Base-by-base conservation (phyloP, 2,329 filamentous ascomycete species). In the Pseudogymnoascus sp. region DNA sequence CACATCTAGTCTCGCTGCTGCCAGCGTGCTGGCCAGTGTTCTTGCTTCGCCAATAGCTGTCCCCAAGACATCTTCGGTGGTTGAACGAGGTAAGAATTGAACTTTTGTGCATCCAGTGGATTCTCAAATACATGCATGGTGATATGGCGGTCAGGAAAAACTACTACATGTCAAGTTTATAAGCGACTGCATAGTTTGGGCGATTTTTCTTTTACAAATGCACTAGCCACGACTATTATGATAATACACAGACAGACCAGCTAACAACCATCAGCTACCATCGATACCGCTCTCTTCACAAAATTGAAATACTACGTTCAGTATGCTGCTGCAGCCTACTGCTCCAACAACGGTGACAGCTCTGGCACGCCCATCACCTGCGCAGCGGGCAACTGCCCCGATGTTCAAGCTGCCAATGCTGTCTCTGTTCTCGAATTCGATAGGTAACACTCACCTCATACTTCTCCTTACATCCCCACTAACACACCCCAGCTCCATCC, bases 401-500 rank as follows among this genome's bases (percentile, higher is more conserved):
- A 61, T 26, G 47, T 71, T 5, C 42, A 67, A 56, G 33, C 61
- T 4, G 66, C 65, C 35, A 63, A 61, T 8, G 68, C 67, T 26
- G 56, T 64, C 33, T 66, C 63, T 31, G 42, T 65, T 19, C 42
- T 65, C 6, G 69, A 65, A 42, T 67, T 65, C 21, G 63, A 64
- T 40, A 38, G 38, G 66, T 67, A 64, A 61, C 61, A 42, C 26
- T 21, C 6, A 63, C n/a, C 33, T n/a, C 44, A 38, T n/a, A 26
- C n/a, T 19, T 19, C 10, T 19, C 35, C 26, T 2, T 35, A 37
- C 37, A 2, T 19, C 33, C 33, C 16, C 7, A 4, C 29, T 56
- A 56, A 56, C n/a, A 33, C 2, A 33, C n/a, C 16, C 65, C 59
- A 81, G 79, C 24, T 80, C 77, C 6, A 56, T 65, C 8, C 33